Conservation (phyloP, 2,329 filamentous ascomycete genomes). For the Sporothrix phasma region DNA sequence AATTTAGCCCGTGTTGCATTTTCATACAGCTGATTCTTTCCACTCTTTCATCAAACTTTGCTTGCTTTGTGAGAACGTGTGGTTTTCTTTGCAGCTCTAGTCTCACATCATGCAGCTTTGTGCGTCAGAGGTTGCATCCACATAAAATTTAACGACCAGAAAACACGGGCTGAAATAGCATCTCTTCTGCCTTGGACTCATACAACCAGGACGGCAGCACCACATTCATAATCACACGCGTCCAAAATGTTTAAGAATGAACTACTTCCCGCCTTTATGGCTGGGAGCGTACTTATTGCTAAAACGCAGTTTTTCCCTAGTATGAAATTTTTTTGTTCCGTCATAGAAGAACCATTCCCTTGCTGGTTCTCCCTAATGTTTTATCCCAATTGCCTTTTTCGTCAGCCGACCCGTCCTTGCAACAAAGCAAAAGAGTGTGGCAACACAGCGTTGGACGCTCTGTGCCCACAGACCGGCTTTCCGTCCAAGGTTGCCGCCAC, state of each 20-base stretch:
- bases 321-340: not conserved
- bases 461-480: not conserved
- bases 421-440: not conserved
- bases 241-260: not conserved
- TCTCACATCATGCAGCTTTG: no score
- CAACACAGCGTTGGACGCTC: not conserved
- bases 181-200: no score
- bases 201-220: no score
- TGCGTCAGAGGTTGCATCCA: no score
- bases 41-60: no score
- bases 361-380: not conserved
- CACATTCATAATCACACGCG: not conserved
- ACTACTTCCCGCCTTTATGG: not conserved
- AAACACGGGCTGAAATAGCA: no score
- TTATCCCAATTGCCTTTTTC: not conserved
- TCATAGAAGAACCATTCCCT: slow-evolving; percentile 1
- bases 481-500: slow-evolving; percentile 9
- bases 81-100: no score
- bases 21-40: no score
- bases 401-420: not conserved
- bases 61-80: no score
- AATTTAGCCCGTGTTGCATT: not conserved
- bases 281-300: not conserved
- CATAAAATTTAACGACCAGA: no score
- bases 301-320: not conserved